Percentiles rank a stretch among this genome's conserved stretches.
These are phyloP conservation scores for cucumber (Cucumis sativus) DNA, from an alignment of 306 rosid genomes.

Conservation along the genomic window Cucumber_9930_V3 NC_026655.2:3511001-3511500, in stretches of 20 bases:
- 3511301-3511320: neutral
- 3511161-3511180: slow-evolving; percentile 86
- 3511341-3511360: slow-evolving; percentile 46
- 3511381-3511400: slow-evolving; percentile 83
- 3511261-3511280: neutral
- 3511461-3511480: slow-evolving; percentile 23
- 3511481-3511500: neutral
- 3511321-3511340: neutral
- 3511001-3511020: neutral
- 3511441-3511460: slow-evolving; percentile 16
- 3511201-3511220: slow-evolving; percentile 50
- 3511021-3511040: neutral
- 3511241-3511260: neutral
- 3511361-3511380: slow-evolving; percentile 76
- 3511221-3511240: slow-evolving; percentile 55
- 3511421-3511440: slow-evolving; percentile 50
- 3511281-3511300: neutral
- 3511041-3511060: neutral
- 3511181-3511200: slow-evolving; percentile 93
- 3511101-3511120: slow-evolving; percentile 47
- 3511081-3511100: neutral
- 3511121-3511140: slow-evolving; percentile 79
- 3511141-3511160: slow-evolving; percentile 93
- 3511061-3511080: neutral
- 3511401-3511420: slow-evolving; percentile 78